Evolutionary conservation across 768 basidiomycete genomes (phyloP).

Genomic region (Boletus sensibilis): DNA sequence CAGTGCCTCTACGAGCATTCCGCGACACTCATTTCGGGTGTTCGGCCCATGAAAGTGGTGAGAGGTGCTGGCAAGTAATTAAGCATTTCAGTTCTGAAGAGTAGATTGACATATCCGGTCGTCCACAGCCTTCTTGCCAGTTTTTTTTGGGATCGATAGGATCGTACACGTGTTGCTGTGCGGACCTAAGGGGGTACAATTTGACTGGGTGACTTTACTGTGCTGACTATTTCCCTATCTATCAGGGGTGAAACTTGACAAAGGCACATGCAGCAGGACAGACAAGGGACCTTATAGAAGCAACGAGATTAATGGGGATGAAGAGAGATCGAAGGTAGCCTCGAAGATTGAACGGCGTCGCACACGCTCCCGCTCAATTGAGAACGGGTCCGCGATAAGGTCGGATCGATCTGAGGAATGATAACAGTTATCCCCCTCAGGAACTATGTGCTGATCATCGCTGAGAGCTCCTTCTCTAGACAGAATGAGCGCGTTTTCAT

Average conservation of each 20-base stretch:
- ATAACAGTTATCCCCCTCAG: slow-evolving; percentile 12
- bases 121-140: background rate
- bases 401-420: slow-evolving; percentile 22
- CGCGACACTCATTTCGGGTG: slow-evolving; percentile 23
- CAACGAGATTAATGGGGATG: slow-evolving; percentile 6
- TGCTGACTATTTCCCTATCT: background rate
- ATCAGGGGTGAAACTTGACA: slow-evolving; percentile 1
- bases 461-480: background rate
- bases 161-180: slow-evolving; percentile 15
- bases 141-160: background rate
- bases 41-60: slow-evolving; percentile 1
- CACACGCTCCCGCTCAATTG: background rate
- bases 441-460: slow-evolving; percentile 14
- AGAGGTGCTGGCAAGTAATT: background rate
- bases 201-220: background rate
- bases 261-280: background rate
- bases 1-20: slow-evolving; percentile 14
- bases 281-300: background rate
- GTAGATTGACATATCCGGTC: slow-evolving; percentile 7
- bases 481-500: slow-evolving; percentile 1
- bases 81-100: background rate
- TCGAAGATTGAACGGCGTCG: slow-evolving; percentile 18
- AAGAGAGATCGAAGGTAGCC: background rate
- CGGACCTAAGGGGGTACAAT: background rate
- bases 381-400: slow-evolving; percentile 14